Percentiles rank a stretch among this genome's conserved stretches.
These are phyloP conservation scores for Thozetella sp. DNA, from an alignment of 495 filamentous ascomycete species.

Conservation along the genomic window DNA sequence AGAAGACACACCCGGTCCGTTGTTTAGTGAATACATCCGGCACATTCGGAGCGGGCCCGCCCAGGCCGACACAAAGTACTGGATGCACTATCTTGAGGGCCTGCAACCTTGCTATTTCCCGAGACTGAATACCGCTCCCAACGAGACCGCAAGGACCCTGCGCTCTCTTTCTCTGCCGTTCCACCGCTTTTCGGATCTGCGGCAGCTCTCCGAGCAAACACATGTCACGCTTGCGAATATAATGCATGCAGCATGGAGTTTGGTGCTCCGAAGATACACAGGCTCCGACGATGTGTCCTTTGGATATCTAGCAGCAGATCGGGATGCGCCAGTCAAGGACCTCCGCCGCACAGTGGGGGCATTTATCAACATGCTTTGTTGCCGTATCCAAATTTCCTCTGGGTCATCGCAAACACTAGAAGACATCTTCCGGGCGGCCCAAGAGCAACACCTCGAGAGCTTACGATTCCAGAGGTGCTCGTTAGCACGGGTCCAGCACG, in stretches of 20 bases:
- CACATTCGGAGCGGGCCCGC: conserved; percentile 40
- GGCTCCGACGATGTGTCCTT: conserved; percentile 44
- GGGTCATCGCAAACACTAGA: conserved; percentile 25
- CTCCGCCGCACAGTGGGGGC: conserved; percentile 50
- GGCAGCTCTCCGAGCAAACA: conserved; percentile 14
- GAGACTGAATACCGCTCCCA: conserved; percentile 5
- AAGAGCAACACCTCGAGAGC: conserved; percentile 49
- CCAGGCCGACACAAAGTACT: conserved; percentile 49
- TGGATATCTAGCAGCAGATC: conserved; percentile 55
- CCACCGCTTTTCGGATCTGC: conserved; percentile 16
- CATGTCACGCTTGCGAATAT: conserved; percentile 26
- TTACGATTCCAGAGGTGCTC: conserved; percentile 55
- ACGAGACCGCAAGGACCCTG: not conserved
- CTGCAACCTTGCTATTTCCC: conserved; percentile 57
- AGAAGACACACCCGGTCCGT: conserved; percentile 30
- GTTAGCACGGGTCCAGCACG: conserved; percentile 56
- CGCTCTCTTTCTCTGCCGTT: conserved; percentile 12
- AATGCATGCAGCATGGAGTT: conserved; percentile 42
- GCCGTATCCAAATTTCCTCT: conserved; percentile 35
- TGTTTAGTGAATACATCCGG: conserved; percentile 57
- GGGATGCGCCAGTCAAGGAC: conserved; percentile 42
- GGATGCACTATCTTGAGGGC: conserved; percentile 49
- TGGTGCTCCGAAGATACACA: conserved; percentile 31
- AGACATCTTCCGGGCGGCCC: conserved; percentile 44
- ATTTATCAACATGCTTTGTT: conserved; percentile 61